Evolutionary conservation across 495 filamentous ascomycete species (phyloP).

Genomic region (Penicillium coprophilum): DNA sequence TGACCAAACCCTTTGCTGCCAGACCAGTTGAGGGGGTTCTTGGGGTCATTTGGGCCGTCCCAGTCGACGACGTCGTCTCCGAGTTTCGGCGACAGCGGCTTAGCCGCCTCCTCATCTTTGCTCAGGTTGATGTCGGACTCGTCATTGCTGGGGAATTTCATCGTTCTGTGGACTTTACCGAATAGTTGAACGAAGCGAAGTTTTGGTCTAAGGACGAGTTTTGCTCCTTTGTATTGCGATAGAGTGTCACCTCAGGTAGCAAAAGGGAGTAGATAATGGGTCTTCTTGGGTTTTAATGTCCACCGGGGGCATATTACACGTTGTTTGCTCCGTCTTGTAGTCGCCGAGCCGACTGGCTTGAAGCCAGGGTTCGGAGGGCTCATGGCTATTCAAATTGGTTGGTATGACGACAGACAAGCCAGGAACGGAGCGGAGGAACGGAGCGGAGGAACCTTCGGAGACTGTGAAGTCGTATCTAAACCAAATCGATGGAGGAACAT

Average conservation of each 20-base stretch:
- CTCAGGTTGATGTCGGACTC: neutral
- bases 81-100: neutral
- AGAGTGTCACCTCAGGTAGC: neutral
- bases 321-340: neutral
- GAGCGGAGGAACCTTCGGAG: neutral
- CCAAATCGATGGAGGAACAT: too few species aligned
- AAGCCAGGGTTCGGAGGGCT: neutral
- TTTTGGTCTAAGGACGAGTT: neutral
- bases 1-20: neutral
- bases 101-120: neutral
- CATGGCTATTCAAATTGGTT: neutral
- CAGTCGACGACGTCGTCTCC: neutral
- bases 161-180: neutral
- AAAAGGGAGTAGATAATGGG: neutral
- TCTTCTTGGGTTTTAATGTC: neutral
- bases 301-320: neutral
- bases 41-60: constrained; percentile 1
- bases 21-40: neutral
- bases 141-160: neutral
- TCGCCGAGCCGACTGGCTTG: neutral
- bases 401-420: neutral
- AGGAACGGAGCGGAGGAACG: neutral
- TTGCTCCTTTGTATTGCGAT: neutral
- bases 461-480: neutral
- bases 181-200: neutral